These are phyloP conservation scores for Boletus barrowsii DNA, from an alignment of 768 basidiomycete species.

Conservation along the genomic window DNA sequence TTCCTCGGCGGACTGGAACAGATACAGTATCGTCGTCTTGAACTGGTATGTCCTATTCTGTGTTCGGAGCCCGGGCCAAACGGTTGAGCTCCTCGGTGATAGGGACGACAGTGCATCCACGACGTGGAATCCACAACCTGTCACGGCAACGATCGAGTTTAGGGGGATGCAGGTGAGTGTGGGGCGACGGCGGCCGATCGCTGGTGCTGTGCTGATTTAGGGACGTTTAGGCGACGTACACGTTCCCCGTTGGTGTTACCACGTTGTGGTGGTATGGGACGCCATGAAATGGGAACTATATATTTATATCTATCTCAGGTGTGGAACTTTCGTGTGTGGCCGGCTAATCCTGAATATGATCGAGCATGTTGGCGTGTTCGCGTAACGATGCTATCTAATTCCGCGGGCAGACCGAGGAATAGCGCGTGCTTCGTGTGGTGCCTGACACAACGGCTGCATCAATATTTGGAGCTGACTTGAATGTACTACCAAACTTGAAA, in stretches of 20 bases:
- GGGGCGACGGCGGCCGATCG: not conserved
- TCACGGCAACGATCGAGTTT: constrained; percentile 61
- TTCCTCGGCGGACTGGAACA: constrained; percentile 51
- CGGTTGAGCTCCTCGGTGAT: not conserved
- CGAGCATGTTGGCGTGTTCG: too few species aligned
- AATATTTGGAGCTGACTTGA: too few species aligned
- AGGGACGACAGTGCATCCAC: constrained; percentile 51
- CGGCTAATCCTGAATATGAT: too few species aligned
- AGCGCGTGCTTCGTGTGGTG: too few species aligned
- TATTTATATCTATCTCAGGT: not conserved
- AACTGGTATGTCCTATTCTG: constrained; percentile 47
- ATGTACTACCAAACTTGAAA: too few species aligned
- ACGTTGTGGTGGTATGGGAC: constrained; percentile 50
- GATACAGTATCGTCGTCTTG: constrained; percentile 71
- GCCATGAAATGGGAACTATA: constrained; percentile 3
- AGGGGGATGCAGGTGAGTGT: constrained; percentile 52
- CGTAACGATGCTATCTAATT: too few species aligned
- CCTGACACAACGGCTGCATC: too few species aligned
- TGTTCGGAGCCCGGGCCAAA: not conserved
- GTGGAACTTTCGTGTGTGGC: not conserved
- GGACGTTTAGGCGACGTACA: constrained; percentile 53
- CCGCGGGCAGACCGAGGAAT: too few species aligned
- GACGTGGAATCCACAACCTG: constrained; percentile 52
- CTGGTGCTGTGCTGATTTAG: not conserved
- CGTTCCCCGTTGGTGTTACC: constrained; percentile 74